phyloP scores from a whole-genome alignment of 176 grass and related monocot genomes.

The maize (Zea mays) region DNA sequence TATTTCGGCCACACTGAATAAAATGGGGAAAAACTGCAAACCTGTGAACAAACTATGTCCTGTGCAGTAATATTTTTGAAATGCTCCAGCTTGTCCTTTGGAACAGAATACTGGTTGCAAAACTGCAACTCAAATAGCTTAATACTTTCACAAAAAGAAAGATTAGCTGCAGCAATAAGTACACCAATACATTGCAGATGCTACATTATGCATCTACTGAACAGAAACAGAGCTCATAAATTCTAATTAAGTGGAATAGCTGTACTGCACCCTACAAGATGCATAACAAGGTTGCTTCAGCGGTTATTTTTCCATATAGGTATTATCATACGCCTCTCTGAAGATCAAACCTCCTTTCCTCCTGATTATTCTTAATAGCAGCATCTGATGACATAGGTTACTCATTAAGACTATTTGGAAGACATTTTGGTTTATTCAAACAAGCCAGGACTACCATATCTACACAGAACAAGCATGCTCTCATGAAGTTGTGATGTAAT shows the following conservation, averaged over 20 bases:
- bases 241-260: neutral
- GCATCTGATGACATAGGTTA: neutral
- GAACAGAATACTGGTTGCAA: conserved; percentile 96
- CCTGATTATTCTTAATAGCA: neutral
- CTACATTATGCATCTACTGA: neutral
- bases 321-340: neutral
- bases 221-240: neutral
- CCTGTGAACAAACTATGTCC: conserved; percentile 91
- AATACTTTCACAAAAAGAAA: conserved; percentile 13
- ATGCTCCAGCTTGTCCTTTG: conserved; percentile 84
- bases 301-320: neutral
- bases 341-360: neutral
- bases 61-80: conserved; percentile 82
- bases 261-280: neutral
- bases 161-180: conserved; percentile 26
- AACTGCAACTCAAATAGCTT: conserved; percentile 57
- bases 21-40: conserved; percentile 27
- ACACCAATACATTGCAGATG: neutral
- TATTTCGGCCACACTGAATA: conserved; percentile 10
- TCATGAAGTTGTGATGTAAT: neutral
- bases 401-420: neutral
- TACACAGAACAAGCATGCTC: conserved; percentile 1
- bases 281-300: neutral
- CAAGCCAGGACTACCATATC: neutral
- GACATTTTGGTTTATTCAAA: conserved; percentile 5